Base-by-base conservation (phyloP, 306 rosid species). In the Cercis canadensis region DNA sequence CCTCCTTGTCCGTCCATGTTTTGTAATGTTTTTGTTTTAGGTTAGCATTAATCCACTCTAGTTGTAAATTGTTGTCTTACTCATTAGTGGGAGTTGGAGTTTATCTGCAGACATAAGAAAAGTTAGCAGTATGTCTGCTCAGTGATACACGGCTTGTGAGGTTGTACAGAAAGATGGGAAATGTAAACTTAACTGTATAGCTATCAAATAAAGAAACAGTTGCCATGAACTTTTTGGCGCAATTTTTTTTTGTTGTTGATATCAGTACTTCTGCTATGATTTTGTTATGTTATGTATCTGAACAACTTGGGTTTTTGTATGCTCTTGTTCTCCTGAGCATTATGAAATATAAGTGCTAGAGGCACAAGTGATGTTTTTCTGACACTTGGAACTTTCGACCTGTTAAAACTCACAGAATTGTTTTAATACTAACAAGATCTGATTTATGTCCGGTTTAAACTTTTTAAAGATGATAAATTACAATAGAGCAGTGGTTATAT, bases 101-200 rank as follows among this genome's bases (percentile, higher is more conserved):
- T 47, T 57, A 57, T 75, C 39, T 45, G 61, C 47, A 47, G 73
- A 56, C 46, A 11, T 40, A 11, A 62, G 49, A 50, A 56, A 43
- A 60, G 61, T 65, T n/a, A 21, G 65, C 66, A 52, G 49, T 45
- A 16, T 58, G 67, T 44, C 62, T 75, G 11, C 50, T 31, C 44
- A 53, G n/a, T 6, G 50, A 58, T 44, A 57, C 37, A 58, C 14
- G 6, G 64, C 63, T 6, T 65, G 71, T 44, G 46, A 9, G 75
- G 75, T 46, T 79, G 78, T 65, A 49, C 47, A 61, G 72, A 72
- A 78, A 71, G 63, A 40, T 58, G 77, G 40, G 70, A 66, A 54
- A 32, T 76, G 82, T 67, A 63, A 14, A 67, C 58, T 75, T 43
- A 55, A 39, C 36, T 68, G 36, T 53, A 44, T 59, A 37, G 55